These are phyloP conservation scores for Podosphaera fusca DNA, from an alignment of 2,329 filamentous ascomycete species.

Conservation along the genomic window DNA sequence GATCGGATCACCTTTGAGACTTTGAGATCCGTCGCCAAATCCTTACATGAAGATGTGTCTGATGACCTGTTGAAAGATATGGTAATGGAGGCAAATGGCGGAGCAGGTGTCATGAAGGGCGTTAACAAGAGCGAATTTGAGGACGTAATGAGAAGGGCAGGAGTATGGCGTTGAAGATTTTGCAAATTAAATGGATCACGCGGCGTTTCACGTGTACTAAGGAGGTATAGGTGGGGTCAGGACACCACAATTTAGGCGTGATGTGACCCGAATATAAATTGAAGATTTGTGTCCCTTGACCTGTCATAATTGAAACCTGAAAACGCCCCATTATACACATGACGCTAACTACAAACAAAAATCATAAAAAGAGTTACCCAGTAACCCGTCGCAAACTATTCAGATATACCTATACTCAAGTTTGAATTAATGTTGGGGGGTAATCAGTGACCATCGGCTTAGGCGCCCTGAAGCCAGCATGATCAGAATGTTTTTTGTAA, in stretches of 20 bases:
- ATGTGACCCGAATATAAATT: too few species aligned
- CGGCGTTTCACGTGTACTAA: not conserved
- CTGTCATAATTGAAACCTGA: too few species aligned
- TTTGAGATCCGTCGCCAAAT: conserved; percentile 53
- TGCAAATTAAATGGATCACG: not conserved
- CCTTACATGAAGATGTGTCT: conserved; percentile 62
- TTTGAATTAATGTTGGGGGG: too few species aligned
- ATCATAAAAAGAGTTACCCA: too few species aligned
- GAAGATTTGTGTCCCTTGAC: too few species aligned
- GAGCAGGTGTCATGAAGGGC: conserved; percentile 43
- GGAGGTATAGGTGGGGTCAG: conserved; percentile 2
- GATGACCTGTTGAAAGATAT: conserved; percentile 78
- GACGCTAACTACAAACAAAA: too few species aligned
- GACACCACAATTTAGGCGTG: too few species aligned
- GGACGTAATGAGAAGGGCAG: conserved; percentile 14
- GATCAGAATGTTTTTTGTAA: conserved; percentile 80
- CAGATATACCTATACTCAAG: too few species aligned
- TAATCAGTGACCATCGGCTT: not conserved
- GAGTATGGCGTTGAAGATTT: conserved; percentile 11
- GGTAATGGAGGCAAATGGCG: conserved; percentile 83
- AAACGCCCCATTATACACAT: too few species aligned
- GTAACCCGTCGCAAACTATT: too few species aligned
- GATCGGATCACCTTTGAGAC: conserved; percentile 53
- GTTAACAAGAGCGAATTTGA: conserved; percentile 45
- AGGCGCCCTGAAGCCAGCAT: conserved; percentile 54